Evolutionary conservation across 805 yeast species (phyloP).

Genomic region (Candida hungchunana): DNA sequence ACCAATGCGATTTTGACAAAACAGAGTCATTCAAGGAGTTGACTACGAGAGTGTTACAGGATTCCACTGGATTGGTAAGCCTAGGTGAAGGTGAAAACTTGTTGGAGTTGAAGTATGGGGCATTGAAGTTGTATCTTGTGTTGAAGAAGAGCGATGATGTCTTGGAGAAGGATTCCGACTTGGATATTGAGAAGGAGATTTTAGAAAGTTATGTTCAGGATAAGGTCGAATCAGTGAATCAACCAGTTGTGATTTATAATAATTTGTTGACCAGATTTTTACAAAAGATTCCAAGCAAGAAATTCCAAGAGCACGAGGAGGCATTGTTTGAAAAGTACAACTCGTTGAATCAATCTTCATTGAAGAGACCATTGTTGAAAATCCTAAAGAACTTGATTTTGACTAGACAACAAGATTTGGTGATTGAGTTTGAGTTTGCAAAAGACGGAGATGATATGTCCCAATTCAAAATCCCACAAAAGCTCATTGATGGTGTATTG

Average conservation of each 20-base stretch:
- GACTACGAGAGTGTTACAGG: constrained; percentile 36
- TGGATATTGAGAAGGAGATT: constrained; percentile 34
- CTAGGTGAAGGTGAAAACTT: constrained; percentile 32
- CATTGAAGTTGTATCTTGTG: constrained; percentile 40
- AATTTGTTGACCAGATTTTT: constrained; percentile 33
- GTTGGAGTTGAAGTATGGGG: constrained; percentile 41
- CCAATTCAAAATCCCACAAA: constrained; percentile 27
- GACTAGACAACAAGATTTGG: constrained; percentile 50
- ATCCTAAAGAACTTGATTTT: constrained; percentile 39
- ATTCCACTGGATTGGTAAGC: constrained; percentile 40
- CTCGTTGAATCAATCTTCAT: constrained; percentile 26
- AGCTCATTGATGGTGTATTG: constrained; percentile 34
- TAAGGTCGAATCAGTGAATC: constrained; percentile 20
- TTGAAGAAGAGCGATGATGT: constrained; percentile 25
- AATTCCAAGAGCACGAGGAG: constrained; percentile 31
- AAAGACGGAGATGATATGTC: constrained; percentile 27
- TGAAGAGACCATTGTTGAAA: constrained; percentile 41
- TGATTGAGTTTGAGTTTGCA: constrained; percentile 55
- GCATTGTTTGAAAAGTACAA: constrained; percentile 33
- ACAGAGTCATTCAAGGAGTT: constrained; percentile 36
- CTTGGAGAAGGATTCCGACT: constrained; percentile 30
- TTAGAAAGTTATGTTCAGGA: constrained; percentile 38
- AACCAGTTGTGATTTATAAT: constrained; percentile 33
- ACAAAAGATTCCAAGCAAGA: constrained; percentile 27
- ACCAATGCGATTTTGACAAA: constrained; percentile 19